Conservation (phyloP, 108 stramenopile genomes). For the Mayamaea pseudoterrestris region DNA sequence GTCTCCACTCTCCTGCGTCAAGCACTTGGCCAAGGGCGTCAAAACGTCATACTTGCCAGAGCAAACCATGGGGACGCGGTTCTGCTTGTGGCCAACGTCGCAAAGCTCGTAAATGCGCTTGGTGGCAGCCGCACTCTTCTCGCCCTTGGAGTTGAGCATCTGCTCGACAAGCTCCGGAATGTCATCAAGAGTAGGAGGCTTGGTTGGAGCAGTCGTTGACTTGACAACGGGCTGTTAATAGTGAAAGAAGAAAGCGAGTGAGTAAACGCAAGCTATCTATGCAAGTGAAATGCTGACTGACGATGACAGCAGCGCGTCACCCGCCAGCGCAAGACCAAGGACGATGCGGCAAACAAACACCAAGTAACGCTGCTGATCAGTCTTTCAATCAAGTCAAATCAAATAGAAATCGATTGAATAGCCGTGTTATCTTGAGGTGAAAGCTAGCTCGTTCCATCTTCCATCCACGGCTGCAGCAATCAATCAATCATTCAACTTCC, state of each 20-base stretch:
- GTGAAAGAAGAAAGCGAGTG: not conserved
- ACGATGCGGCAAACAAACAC: too few relatives aligned
- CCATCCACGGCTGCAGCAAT: too few relatives aligned
- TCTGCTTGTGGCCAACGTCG: conserved; percentile 88
- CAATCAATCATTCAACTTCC: too few relatives aligned
- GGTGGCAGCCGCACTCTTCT: conserved; percentile 77
- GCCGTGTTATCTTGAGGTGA: too few relatives aligned
- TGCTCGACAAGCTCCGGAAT: conserved; percentile 80
- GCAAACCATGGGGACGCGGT: conserved; percentile 90
- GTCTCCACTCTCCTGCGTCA: conserved; percentile 81
- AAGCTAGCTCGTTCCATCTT: too few relatives aligned
- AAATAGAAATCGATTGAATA: too few relatives aligned
- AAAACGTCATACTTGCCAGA: conserved; percentile 81
- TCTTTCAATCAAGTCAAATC: too few relatives aligned
- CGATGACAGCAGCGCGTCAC: too few relatives aligned
- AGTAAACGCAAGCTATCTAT: too few relatives aligned
- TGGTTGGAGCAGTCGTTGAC: conserved; percentile 28
- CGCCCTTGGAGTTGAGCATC: conserved; percentile 75
- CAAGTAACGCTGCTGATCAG: too few relatives aligned
- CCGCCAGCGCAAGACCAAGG: too few relatives aligned
- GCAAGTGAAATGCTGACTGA: too few relatives aligned
- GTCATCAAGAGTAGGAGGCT: conserved; percentile 81
- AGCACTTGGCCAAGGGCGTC: conserved; percentile 75
- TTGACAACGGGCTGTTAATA: conserved; percentile 6
- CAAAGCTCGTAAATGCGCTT: conserved; percentile 87